Evolutionary conservation across 345 rosid species (phyloP), one percentile per base, ranked within the genome.

Genomic region (Aquilaria yunnanensis): DNA sequence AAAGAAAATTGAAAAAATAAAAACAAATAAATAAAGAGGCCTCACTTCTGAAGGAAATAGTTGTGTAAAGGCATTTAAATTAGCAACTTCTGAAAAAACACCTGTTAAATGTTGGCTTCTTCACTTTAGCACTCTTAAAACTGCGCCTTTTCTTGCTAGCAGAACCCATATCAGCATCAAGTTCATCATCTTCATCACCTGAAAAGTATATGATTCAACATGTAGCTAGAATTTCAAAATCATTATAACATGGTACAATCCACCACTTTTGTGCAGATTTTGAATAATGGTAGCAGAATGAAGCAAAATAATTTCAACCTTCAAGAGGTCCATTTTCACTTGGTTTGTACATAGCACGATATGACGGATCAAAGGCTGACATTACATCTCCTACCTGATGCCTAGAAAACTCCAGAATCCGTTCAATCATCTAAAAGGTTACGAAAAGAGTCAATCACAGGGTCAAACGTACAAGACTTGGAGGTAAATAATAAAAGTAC

Each of bases 321-420:
- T 86, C 96, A 76, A 71, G 79, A 63, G 72, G 77, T 63, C 76
- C 84, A 71, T 81, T 85, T 59, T 88, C 97, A 70, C 68, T 80
- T 60, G 99, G 86, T 84, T 75, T 88, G 66, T 88, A 95, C 80
- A 85, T 60, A 60, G 82, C 85, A 58, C 96, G 96, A 72, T 81
- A 94, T 31, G 93, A 66, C 59, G 97, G 96, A 83, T 94, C 99
- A 81, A 78, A 88, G 66, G 97, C 91, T 60, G 85, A 87, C 93
- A 94, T 88, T 52, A 91, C 83, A 57, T 81, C 95, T 71, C 77
- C 73, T 71, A 94, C 81, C 74, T 91, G 99, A 80, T 78, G 96
- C 73, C 93, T 85, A 54, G 96, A 85, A 74, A 91, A 91, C 82
- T 91, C 99, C 75, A 94, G 68, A 80, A 90, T 84, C 76, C 99